These are phyloP conservation scores for Houttuynia cordata DNA, from an alignment of 164 flowering plant genomes.

Conservation along the genomic window DNA sequence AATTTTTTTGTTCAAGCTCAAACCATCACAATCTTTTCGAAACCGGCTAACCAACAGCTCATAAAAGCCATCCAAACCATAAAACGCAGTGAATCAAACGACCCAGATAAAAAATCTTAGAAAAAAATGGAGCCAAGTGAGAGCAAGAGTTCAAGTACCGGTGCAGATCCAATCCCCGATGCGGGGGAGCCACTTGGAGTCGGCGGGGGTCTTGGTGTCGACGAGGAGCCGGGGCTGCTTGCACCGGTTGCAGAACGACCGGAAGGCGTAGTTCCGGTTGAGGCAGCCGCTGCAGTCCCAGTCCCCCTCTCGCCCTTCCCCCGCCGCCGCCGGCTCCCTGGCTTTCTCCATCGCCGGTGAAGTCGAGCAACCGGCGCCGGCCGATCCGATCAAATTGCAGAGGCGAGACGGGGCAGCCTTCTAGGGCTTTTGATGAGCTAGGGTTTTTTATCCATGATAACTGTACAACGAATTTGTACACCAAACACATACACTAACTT, in stretches of 20 bases:
- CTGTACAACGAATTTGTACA: too few species aligned
- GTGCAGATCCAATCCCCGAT: conserved; percentile 94
- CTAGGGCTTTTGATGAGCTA: too few species aligned
- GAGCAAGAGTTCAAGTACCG: conserved; percentile 23
- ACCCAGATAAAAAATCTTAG: neutral
- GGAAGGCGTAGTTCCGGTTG: conserved; percentile 85
- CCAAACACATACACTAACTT: too few species aligned
- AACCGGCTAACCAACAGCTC: too few species aligned
- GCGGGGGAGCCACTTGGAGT: conserved; percentile 93
- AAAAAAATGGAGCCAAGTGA: neutral
- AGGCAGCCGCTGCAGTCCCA: conserved; percentile 87
- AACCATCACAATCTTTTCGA: too few species aligned
- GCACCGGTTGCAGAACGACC: conserved; percentile 85
- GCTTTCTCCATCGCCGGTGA: neutral
- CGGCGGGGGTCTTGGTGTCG: conserved; percentile 68
- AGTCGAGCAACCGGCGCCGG: neutral
- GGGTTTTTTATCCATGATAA: too few species aligned
- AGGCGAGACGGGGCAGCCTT: too few species aligned
- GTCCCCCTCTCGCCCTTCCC: conserved; percentile 82
- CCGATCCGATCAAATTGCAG: too few species aligned
- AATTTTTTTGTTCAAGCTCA: too few species aligned
- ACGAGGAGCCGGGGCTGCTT: conserved; percentile 91
- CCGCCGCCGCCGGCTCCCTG: conserved; percentile 7
- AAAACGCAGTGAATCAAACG: neutral
- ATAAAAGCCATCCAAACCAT: too few species aligned